phyloP scores from a whole-genome alignment of 2,329 filamentous ascomycete species.

The Mycosphaerelloides madeirae region DNA sequence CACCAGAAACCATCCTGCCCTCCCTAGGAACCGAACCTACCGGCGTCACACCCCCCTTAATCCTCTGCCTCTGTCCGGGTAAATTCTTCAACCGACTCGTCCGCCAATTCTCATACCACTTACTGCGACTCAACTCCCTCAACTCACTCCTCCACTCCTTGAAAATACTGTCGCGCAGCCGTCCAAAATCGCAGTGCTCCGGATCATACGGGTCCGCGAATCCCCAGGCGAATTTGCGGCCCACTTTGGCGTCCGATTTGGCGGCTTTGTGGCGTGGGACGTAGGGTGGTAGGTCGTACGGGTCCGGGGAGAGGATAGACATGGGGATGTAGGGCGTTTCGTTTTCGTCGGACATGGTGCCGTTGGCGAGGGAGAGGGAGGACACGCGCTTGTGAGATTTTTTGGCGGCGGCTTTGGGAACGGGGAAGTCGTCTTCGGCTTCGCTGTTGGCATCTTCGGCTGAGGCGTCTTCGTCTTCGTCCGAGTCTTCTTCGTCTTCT shows the following conservation, averaged over 20 bases:
- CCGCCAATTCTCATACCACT: slow-evolving; percentile 96
- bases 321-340: slow-evolving; percentile 71
- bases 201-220: slow-evolving; percentile 90
- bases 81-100: slow-evolving; percentile 49
- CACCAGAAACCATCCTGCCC: slow-evolving; percentile 15
- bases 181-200: slow-evolving; percentile 88
- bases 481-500: slow-evolving; percentile 57
- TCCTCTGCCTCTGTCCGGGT: slow-evolving; percentile 23
- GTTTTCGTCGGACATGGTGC: slow-evolving; percentile 34
- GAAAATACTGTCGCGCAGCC: slow-evolving; percentile 87
- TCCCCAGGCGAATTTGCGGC: slow-evolving; percentile 91
- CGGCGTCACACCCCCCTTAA: slow-evolving; percentile 34
- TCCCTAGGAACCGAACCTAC: slow-evolving; percentile 30
- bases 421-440: slow-evolving; percentile 20
- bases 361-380: slow-evolving; percentile 34
- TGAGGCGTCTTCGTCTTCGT: neutral
- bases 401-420: slow-evolving; percentile 16
- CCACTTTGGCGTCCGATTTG: slow-evolving; percentile 58
- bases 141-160: slow-evolving; percentile 88
- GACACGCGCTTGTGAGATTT: slow-evolving; percentile 36
- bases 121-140: slow-evolving; percentile 80
- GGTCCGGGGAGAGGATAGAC: slow-evolving; percentile 89
- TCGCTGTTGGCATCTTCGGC: slow-evolving; percentile 29
- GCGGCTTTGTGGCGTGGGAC: slow-evolving; percentile 35
- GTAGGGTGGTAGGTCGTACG: slow-evolving; percentile 65